Percentiles rank a stretch among this genome's conserved stretches.
phyloP scores from a whole-genome alignment of 257 asterid species.

The Nicotiana otophora region DNA sequence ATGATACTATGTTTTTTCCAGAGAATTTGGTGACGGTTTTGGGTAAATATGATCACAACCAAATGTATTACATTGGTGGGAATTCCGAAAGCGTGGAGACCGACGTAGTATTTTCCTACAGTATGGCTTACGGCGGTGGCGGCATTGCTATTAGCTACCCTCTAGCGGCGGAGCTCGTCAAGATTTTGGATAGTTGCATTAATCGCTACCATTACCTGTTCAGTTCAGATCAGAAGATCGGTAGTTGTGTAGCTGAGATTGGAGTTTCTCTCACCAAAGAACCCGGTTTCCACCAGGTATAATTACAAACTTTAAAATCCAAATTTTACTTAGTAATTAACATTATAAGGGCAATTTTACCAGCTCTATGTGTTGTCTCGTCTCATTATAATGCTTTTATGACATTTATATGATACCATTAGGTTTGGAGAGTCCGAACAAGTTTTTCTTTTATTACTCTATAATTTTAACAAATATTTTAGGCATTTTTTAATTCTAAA shows the following conservation, averaged over 20 bases:
- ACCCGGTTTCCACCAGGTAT: slow-evolving; percentile 18
- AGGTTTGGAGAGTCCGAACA: no score
- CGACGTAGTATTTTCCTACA: neutral
- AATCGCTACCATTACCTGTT: slow-evolving; percentile 3
- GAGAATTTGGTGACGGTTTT: no score
- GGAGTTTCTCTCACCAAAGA: slow-evolving; percentile 14
- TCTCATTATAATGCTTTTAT: no score
- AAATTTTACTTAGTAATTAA: neutral
- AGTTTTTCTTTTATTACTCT: no score
- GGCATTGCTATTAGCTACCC: slow-evolving; percentile 15
- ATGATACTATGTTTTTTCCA: no score
- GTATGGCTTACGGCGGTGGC: slow-evolving; percentile 9
- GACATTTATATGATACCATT: no score
- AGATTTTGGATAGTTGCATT: slow-evolving; percentile 13
- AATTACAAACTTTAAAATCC: neutral
- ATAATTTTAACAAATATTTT: no score
- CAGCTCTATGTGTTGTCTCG: no score
- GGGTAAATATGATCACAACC: no score
- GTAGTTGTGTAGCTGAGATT: slow-evolving; percentile 11
- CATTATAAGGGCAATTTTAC: no score
- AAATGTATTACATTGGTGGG: neutral
- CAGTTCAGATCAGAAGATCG: slow-evolving; percentile 5
- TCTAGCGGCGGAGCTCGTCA: neutral
- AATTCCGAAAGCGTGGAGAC: slow-evolving; percentile 14
- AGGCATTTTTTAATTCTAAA: no score